Percentiles rank a stretch among this genome's conserved stretches.
These are phyloP conservation scores for Fusarium irregulare DNA, from an alignment of 2,329 filamentous ascomycete genomes.

Conservation along the genomic window DNA sequence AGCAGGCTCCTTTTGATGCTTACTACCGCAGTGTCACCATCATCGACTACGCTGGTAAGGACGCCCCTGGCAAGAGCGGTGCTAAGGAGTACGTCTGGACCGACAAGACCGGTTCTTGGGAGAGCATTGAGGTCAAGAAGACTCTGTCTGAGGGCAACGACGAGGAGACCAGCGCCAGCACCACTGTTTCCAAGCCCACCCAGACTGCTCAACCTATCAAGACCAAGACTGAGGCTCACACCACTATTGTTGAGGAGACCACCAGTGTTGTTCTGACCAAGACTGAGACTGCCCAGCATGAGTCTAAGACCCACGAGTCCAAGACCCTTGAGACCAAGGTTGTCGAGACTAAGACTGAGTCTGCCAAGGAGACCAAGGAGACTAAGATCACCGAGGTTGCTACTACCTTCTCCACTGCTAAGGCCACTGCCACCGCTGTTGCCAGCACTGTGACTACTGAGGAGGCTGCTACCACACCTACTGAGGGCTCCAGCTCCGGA, in stretches of 20 bases:
- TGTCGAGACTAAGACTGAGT: conserved; percentile 3
- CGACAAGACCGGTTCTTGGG: conserved; percentile 61
- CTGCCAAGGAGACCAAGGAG: conserved; percentile 15
- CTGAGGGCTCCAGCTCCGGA: conserved; percentile 12
- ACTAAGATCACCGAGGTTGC: conserved; percentile 8
- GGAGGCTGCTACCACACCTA: conserved; percentile 26
- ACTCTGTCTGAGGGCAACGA: conserved; percentile 47
- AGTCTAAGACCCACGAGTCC: conserved; percentile 13
- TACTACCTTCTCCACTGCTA: conserved; percentile 15
- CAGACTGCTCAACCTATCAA: conserved; percentile 29
- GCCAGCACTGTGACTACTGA: conserved; percentile 5
- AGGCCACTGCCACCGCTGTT: conserved; percentile 31
- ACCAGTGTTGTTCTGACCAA: conserved; percentile 26
- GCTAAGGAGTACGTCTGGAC: conserved; percentile 65
- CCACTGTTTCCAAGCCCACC: conserved; percentile 32
- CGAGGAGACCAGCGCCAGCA: conserved; percentile 37
- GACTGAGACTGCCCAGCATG: conserved; percentile 19
- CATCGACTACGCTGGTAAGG: conserved; percentile 65
- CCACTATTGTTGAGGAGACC: conserved; percentile 27
- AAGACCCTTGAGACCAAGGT: neutral
- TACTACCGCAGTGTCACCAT: conserved; percentile 69
- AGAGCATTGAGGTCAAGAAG: conserved; percentile 63
- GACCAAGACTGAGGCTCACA: conserved; percentile 28
- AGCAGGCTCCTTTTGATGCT: conserved; percentile 63
- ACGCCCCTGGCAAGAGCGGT: conserved; percentile 51